Evolutionary conservation across 2,329 filamentous ascomycete species (phyloP).

Genomic region (Trichoderma atroviride): DNA sequence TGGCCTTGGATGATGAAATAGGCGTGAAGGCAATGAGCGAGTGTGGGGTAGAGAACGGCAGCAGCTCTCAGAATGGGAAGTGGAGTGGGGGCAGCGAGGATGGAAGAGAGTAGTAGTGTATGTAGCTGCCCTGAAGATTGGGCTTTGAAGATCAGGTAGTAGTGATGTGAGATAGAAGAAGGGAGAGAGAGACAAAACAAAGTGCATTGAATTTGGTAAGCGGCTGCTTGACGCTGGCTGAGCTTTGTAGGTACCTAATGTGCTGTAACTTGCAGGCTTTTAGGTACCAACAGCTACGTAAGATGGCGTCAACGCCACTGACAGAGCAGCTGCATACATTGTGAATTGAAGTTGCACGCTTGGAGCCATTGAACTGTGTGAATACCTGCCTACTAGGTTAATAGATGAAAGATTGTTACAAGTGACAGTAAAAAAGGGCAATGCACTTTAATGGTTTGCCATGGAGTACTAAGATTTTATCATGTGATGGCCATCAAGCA

Average conservation of each 20-base stretch:
- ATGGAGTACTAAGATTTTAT: background rate
- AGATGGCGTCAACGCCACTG: conserved; percentile 20
- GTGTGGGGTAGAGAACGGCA: conserved; percentile 20
- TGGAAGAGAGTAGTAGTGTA: too few species aligned
- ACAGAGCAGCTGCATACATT: background rate
- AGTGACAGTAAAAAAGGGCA: background rate
- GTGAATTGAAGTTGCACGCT: background rate
- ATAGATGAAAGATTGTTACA: background rate
- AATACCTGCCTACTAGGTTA: background rate
- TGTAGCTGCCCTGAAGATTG: background rate
- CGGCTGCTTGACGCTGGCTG: background rate
- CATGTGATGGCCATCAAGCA: background rate
- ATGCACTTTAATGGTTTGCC: background rate
- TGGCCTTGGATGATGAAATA: conserved; percentile 11
- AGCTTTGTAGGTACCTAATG: background rate
- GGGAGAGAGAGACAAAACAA: background rate
- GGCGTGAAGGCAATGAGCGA: background rate
- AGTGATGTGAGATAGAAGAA: background rate
- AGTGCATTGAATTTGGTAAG: background rate
- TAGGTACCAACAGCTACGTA: conserved; percentile 24
- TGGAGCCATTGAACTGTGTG: background rate
- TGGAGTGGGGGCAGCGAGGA: background rate
- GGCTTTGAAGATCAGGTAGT: background rate
- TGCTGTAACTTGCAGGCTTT: background rate
- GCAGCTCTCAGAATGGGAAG: background rate